Evolutionary conservation across 2,329 filamentous ascomycete species (phyloP).

Genomic region (Drechslerella dactyloides): DNA sequence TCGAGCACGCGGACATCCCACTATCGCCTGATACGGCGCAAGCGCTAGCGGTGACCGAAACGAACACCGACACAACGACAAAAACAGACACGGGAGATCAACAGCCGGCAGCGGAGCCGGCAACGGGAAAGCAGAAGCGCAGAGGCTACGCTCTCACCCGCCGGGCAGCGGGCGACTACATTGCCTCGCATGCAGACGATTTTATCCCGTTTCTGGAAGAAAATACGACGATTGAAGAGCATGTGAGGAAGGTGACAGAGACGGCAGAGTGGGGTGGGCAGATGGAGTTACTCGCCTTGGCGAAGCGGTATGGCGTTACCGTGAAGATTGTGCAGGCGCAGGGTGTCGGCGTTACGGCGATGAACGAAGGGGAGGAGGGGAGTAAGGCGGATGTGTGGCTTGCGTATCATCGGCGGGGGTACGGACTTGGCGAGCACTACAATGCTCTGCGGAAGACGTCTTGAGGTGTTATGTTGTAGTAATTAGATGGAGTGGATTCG

Average conservation of each 20-base stretch:
- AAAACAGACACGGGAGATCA: background rate
- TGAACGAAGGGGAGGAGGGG: constrained; percentile 59
- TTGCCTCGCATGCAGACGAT: constrained; percentile 74
- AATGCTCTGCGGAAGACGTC: constrained; percentile 72
- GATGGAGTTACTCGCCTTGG: constrained; percentile 83
- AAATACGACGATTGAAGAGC: constrained; percentile 67
- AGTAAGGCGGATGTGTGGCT: constrained; percentile 72
- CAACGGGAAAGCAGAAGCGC: constrained; percentile 54
- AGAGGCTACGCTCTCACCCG: constrained; percentile 72
- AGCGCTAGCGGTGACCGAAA: background rate
- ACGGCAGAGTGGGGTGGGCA: constrained; percentile 97
- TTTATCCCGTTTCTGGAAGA: constrained; percentile 89
- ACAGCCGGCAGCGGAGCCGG: background rate
- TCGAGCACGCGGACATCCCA: constrained; percentile 59
- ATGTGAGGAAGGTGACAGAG: constrained; percentile 77
- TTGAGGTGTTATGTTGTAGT: too few species aligned
- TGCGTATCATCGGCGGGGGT: constrained; percentile 92
- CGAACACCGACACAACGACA: too few species aligned
- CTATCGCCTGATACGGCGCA: constrained; percentile 9
- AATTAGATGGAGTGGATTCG: too few species aligned
- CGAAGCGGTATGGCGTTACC: constrained; percentile 76
- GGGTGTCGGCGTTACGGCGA: constrained; percentile 75
- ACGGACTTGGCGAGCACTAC: constrained; percentile 95
- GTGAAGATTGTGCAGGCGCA: constrained; percentile 89
- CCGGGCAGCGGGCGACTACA: constrained; percentile 76